Conservation (phyloP, 192 early-diverging fungal species). For the Coemansia sp. region DNA sequence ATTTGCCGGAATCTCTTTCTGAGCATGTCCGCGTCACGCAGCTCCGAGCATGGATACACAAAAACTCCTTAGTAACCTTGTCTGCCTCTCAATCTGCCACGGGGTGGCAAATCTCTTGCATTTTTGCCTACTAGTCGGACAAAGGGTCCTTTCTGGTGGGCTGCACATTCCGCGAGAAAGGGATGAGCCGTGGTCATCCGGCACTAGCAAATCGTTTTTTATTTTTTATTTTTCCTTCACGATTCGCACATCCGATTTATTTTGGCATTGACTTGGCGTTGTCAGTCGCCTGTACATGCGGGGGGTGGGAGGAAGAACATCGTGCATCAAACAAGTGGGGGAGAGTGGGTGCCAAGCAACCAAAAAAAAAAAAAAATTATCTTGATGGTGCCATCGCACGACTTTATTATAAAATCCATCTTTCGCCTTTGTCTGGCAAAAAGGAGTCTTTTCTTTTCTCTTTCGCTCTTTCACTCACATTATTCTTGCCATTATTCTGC, state of each 20-base stretch:
- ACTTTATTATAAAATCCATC: constrained; percentile 2
- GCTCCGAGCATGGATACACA: constrained; percentile 2
- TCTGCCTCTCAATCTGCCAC: no score
- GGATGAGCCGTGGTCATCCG: background rate
- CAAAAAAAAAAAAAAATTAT: background rate
- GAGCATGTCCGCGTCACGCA: background rate
- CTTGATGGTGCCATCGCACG: background rate
- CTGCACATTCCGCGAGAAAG: background rate
- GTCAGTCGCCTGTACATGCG: no score
- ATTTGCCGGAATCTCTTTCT: background rate
- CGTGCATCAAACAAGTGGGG: no score
- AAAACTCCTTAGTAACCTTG: background rate
- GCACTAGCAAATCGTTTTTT: background rate
- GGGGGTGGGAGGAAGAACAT: no score
- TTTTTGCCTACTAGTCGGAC: no score
- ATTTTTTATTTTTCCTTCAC: background rate
- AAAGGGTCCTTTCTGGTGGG: constrained; percentile 5
- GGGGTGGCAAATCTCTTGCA: no score
- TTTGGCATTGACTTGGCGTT: background rate
- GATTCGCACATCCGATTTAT: constrained; percentile 2
- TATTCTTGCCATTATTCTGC: constrained; percentile 4
- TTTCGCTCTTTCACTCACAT: constrained; percentile 11
- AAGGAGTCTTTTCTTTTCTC: constrained; percentile 20
- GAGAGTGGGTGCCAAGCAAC: no score
- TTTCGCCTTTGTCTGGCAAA: constrained; percentile 16